Percentiles rank a stretch among this genome's conserved stretches.
These are phyloP conservation scores for Trichoderma cornu-damae DNA, from an alignment of 2,329 filamentous ascomycete species.

Conservation along the genomic window DNA sequence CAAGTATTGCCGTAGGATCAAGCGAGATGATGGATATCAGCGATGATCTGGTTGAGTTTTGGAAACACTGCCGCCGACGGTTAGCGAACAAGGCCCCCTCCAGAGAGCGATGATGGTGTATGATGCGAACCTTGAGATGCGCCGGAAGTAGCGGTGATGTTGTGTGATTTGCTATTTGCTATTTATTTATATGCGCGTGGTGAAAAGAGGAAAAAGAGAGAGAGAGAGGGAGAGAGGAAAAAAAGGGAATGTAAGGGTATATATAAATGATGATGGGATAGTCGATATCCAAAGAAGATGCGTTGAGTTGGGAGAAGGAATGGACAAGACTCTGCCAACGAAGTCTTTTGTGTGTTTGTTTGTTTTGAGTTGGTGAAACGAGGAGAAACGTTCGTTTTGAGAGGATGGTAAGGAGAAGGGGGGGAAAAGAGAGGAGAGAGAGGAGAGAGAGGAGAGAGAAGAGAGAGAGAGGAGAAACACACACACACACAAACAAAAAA, in stretches of 20 bases:
- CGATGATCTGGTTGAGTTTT: not conserved
- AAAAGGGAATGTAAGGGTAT: conserved; percentile 16
- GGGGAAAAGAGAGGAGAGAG: not conserved
- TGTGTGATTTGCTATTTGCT: conserved; percentile 5
- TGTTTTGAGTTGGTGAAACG: conserved; percentile 3
- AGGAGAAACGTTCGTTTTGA: conserved; percentile 9
- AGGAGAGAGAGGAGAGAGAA: not conserved
- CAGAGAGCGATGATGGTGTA: not conserved
- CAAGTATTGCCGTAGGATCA: not conserved
- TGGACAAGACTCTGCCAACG: conserved; percentile 20
- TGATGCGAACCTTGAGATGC: not conserved
- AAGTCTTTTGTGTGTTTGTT: conserved; percentile 12
- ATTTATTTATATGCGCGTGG: conserved; percentile 17
- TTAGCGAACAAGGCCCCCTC: not conserved
- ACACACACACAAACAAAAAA: no score
- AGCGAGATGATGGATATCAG: conserved; percentile 3
- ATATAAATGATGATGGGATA: no score
- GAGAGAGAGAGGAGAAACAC: not conserved
- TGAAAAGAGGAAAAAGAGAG: no score
- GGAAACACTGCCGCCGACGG: not conserved
- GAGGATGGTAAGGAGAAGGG: not conserved
- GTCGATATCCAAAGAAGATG: conserved; percentile 10
- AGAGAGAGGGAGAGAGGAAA: no score
- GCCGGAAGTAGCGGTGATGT: not conserved
- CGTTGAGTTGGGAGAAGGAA: not conserved